These are phyloP conservation scores for Fusarium sp. DNA, from an alignment of 2,329 filamentous ascomycete genomes.

Conservation along the genomic window DNA sequence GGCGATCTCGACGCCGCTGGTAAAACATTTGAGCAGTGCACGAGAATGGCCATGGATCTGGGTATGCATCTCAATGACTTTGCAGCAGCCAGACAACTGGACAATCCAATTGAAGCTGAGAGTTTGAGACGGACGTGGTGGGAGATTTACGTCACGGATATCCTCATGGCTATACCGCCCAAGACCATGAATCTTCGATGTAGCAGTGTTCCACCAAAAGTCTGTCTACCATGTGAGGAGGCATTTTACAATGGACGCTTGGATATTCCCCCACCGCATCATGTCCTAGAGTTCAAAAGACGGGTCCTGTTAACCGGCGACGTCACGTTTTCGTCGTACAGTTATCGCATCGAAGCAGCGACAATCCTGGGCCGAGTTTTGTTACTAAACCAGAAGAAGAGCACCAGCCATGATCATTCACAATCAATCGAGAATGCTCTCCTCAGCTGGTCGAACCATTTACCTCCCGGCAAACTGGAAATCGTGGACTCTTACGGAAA, in stretches of 20 bases:
- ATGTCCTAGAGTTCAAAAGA: conserved; percentile 32
- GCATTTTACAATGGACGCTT: conserved; percentile 7
- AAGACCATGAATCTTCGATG: conserved; percentile 29
- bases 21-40: conserved; percentile 19
- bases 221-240: conserved; percentile 38
- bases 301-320: conserved; percentile 27
- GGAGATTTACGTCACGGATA: conserved; percentile 40
- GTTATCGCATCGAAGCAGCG: conserved; percentile 40
- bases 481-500: conserved; percentile 36
- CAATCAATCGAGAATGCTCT: conserved; percentile 41
- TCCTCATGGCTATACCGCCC: conserved; percentile 33
- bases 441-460: conserved; percentile 38
- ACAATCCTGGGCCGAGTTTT: conserved; percentile 35
- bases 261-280: conserved; percentile 23
- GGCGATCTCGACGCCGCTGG: conserved; percentile 13
- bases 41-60: conserved; percentile 31
- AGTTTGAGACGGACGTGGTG: conserved; percentile 42
- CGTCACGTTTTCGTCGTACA: conserved; percentile 36
- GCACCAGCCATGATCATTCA: conserved; percentile 28
- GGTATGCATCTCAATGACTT: conserved; percentile 34
- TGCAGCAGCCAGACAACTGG: conserved; percentile 17
- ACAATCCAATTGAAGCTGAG: conserved; percentile 30
- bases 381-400: conserved; percentile 23
- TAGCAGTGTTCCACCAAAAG: conserved; percentile 22
- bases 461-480: conserved; percentile 28